These are phyloP conservation scores for Clavariopsis aquatica DNA, from an alignment of 495 filamentous ascomycete genomes.

Conservation along the genomic window DNA sequence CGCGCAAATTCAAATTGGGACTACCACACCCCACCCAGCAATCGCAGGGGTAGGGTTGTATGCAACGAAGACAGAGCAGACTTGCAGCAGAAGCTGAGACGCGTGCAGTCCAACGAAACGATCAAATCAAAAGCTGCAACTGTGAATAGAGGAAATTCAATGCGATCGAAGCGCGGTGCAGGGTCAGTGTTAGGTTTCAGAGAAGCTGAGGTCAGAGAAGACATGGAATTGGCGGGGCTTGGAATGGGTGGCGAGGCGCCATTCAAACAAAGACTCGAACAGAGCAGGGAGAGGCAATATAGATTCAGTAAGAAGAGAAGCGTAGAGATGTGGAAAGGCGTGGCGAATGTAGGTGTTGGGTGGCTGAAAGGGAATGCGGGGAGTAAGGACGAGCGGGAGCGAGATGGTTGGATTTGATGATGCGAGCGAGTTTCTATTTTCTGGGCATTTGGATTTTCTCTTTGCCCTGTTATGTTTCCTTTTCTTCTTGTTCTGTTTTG, in stretches of 20 bases:
- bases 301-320: conserved; percentile 29
- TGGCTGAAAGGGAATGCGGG: conserved; percentile 32
- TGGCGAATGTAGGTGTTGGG: conserved; percentile 27
- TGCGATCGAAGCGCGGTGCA: conserved; percentile 20
- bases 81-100: conserved; percentile 26
- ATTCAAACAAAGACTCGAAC: conserved; percentile 32
- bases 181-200: conserved; percentile 34
- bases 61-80: conserved; percentile 29
- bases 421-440: background rate
- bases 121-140: conserved; percentile 22
- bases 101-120: conserved; percentile 33
- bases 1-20: conserved; percentile 27
- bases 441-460: background rate
- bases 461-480: background rate
- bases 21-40: conserved; percentile 42
- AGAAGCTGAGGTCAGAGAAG: conserved; percentile 37
- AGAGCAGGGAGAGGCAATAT: conserved; percentile 27
- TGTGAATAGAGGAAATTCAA: conserved; percentile 14
- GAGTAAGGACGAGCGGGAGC: conserved; percentile 24
- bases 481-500: background rate
- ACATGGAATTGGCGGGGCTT: conserved; percentile 30
- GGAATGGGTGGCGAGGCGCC: conserved; percentile 11
- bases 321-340: conserved; percentile 33
- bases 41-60: conserved; percentile 40
- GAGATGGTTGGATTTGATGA: conserved; percentile 26